phyloP scores from a whole-genome alignment of 306 rosid species.

The Vigna unguiculata region DNA sequence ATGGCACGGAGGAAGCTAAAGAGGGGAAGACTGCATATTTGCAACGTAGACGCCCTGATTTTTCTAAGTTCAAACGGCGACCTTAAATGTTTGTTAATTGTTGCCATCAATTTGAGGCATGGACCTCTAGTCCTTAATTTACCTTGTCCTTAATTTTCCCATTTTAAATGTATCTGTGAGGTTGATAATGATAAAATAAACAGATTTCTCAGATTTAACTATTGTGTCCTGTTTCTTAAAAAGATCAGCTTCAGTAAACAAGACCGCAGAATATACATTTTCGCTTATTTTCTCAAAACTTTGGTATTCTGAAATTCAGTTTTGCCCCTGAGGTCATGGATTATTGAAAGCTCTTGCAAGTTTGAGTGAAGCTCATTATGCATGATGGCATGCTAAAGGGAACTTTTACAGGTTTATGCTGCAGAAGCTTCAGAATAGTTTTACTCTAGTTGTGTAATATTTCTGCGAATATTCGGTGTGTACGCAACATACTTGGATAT shows the following conservation, averaged over 20 bases:
- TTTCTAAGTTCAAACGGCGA: slow-evolving; percentile 71
- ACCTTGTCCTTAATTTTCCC: neutral
- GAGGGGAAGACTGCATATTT: slow-evolving; percentile 77
- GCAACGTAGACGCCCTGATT: slow-evolving; percentile 75
- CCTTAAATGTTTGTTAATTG: slow-evolving; percentile 49
- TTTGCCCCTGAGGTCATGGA: neutral
- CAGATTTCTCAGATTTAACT: neutral
- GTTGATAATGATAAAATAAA: neutral
- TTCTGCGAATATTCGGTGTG: too few relatives aligned
- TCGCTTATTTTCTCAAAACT: neutral
- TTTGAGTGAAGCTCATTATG: slow-evolving; percentile 4
- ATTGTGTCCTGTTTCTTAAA: neutral
- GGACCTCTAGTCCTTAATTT: slow-evolving; percentile 1
- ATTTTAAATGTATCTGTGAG: neutral
- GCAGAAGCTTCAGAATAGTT: neutral
- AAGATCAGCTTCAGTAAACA: slow-evolving; percentile 11
- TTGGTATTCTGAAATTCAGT: neutral
- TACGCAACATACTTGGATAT: too few relatives aligned
- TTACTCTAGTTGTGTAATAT: neutral
- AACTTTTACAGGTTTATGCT: neutral
- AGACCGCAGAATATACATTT: neutral
- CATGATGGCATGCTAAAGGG: neutral
- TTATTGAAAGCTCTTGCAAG: neutral
- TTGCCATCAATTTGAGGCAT: slow-evolving; percentile 31
- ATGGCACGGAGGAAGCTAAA: slow-evolving; percentile 79